Evolutionary conservation across 768 basidiomycete species (phyloP), one percentile per base, ranked within the genome.

Genomic region (Auricularia sp.): DNA sequence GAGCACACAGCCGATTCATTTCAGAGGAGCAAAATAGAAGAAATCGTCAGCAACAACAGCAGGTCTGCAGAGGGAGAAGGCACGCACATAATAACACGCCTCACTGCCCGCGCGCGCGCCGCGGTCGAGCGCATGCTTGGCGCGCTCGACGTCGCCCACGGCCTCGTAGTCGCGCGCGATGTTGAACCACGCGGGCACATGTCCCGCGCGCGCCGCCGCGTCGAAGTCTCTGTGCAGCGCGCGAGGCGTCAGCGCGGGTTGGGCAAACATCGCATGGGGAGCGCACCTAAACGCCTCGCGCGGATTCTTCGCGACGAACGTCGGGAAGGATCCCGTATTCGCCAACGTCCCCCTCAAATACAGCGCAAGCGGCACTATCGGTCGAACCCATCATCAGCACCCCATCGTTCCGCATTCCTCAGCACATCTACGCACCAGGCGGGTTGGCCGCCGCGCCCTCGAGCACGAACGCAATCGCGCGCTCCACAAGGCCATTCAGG

Each of bases 161-260:
- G 84, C 86, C 76, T 98, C 95, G 71, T 98, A 97, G 67, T 96
- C 95, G 18, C 93, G 78, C 0, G 92, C 96, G 0, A 98, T 81
- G 33, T 88, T 82, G 77, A 94, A 97, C 95, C 96, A 98, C 0
- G 92, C 92, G n/a, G 82, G 77, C 3, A 80, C 77, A 68, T 85
- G 89, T 0, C 95, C 94, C 0, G 81, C 84, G 33, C 90, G 80
- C 0, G 94, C 95, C 2, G 92, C 86, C 1, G 79, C 77, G 72
- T 98, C 95, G 70, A 90, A 97, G 71, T 94, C 93, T 29, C 45
- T n/a, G 44, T 4, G 62, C n/a, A 3, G 65, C 45, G 62, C 36
- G 42, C 24, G 54, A 36, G 51, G 51, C 54, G 16, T 61, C 16
- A n/a, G n/a, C n/a, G n/a, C n/a, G n/a, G n/a, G n/a, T n/a, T n/a